Conservation (phyloP, 2,329 filamentous ascomycete genomes). For the Epicoccum sorghinum region DNA sequence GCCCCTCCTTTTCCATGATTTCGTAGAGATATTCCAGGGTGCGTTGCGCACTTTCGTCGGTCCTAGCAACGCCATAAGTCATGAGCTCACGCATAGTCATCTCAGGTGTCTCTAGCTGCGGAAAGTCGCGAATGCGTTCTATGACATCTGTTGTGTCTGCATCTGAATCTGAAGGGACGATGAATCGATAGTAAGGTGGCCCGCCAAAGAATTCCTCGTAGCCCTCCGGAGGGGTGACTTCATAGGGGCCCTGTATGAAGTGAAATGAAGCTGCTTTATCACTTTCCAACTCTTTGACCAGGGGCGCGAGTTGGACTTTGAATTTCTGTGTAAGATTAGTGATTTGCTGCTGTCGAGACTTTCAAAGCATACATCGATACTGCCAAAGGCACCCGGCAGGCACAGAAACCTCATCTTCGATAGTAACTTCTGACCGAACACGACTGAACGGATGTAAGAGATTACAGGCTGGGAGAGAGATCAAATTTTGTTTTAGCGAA, state of each 20-base stretch:
- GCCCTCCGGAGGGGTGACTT: slow-evolving; percentile 29
- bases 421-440: background rate
- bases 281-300: slow-evolving; percentile 32
- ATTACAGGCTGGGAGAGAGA: background rate
- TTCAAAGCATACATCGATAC: slow-evolving; percentile 25
- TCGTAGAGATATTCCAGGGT: slow-evolving; percentile 30
- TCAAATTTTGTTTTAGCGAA: background rate
- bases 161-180: slow-evolving; percentile 26
- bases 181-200: slow-evolving; percentile 34
- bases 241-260: slow-evolving; percentile 35
- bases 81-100: slow-evolving; percentile 61
- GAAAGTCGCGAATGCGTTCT: slow-evolving; percentile 61
- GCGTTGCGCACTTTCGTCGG: slow-evolving; percentile 29
- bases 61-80: slow-evolving; percentile 46
- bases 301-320: slow-evolving; percentile 34
- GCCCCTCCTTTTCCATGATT: slow-evolving; percentile 30
- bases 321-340: slow-evolving; percentile 26
- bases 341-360: background rate
- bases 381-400: slow-evolving; percentile 35
- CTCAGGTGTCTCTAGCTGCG: slow-evolving; percentile 59
- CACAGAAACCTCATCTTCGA: slow-evolving; percentile 27
- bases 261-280: slow-evolving; percentile 29
- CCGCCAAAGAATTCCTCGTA: slow-evolving; percentile 40
- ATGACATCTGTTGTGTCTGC: slow-evolving; percentile 29
- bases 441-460: background rate